Evolutionary conservation across 2,329 filamentous ascomycete species (phyloP), one percentile per base, ranked within the genome.

Genomic region (Stagonosporopsis cucurbitacearum): DNA sequence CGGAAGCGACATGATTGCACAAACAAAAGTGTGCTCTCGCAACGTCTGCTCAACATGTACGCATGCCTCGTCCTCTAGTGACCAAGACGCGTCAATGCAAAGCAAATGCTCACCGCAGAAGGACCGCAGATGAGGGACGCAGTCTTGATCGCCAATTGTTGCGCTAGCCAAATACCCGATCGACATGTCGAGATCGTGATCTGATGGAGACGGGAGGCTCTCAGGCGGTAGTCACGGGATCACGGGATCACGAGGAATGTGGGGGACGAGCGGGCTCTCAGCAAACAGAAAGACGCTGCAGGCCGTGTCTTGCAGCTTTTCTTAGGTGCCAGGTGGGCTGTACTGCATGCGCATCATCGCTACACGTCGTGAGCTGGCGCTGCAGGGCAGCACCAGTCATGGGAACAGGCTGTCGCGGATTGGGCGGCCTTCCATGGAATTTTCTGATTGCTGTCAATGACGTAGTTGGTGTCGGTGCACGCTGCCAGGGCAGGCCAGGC

Each of bases 401-500:
- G 20, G 19, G 44, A 44, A 43, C 40, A 30, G 28, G 26, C 52
- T 47, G 46, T 42, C n/a, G 53, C 47, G 43, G 53, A 56, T 56
- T 50, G 41, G 53, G 41, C 4, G 25, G 37, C 35, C 46, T 52
- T 26, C 30, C 52, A 52, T 57, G 54, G 54, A 46, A 53, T 41
- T 57, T 54, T 50, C 46, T 37, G 12, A 50, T 54, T 46, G 23
- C 50, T 32, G 55, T 50, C 47, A 15, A 47, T 58, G 55, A 58
- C 55, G 55, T 58, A 54, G 50, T 33, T 41, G 30, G 28, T 54
- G 50, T 58, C 55, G 50, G 50, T 49, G 44, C 50, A 22, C 51
- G 26, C 48, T 57, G 48, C 45, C 55, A 54, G 48, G 53, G 47
- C 52, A 55, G 39, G 30, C 37, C 36, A 51, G 51, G 17, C 40